A percentile compares a stretch with the other conserved stretches of the same genome.
These are phyloP conservation scores for Podila epicladia DNA, from an alignment of 192 early-diverging fungal species.

Conservation along the genomic window DNA sequence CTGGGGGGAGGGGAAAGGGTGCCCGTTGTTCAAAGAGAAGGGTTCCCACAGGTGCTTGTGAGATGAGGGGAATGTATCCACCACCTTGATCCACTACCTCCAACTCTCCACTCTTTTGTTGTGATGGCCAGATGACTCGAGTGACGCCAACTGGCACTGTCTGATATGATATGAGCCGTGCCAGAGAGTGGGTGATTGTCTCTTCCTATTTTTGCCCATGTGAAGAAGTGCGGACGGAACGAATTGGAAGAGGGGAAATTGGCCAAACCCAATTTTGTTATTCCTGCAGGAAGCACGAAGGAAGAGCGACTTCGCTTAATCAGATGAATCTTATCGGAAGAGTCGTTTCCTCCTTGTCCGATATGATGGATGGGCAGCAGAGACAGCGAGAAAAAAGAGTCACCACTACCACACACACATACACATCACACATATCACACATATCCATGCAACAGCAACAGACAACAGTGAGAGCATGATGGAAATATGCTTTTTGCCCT, in stretches of 20 bases:
- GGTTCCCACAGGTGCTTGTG: no score
- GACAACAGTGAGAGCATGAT: no score
- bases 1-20: no score
- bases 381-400: slow-evolving; percentile 19
- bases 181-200: not conserved
- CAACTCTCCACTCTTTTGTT: not conserved
- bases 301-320: not conserved
- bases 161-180: not conserved
- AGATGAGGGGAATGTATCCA: not conserved
- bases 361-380: no score
- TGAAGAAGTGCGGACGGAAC: not conserved
- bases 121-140: not conserved
- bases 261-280: not conserved
- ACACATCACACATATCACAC: no score
- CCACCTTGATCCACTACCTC: not conserved
- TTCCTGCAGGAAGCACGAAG: not conserved
- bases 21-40: no score
- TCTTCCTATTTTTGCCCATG: slow-evolving; percentile 31
- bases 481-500: no score
- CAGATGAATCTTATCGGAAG: no score
- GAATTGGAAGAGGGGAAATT: not conserved
- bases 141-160: not conserved
- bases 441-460: no score
- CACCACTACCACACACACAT: not conserved
- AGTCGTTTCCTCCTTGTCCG: not conserved